phyloP scores from a whole-genome alignment of 768 basidiomycete genomes.

The Phanerodontia chrysosporium region DNA sequence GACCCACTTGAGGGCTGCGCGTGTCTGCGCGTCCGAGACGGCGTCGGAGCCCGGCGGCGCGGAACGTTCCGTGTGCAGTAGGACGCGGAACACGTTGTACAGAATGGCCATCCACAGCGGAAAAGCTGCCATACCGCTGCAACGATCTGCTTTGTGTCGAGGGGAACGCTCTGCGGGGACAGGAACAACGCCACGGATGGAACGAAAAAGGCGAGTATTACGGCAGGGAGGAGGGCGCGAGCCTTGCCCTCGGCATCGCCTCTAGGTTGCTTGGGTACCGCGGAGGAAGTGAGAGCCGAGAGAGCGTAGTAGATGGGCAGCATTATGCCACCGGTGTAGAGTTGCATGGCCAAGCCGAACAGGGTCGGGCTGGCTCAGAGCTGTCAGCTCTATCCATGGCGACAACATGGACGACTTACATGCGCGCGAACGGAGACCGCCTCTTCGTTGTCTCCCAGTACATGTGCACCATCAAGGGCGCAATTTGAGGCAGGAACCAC shows the following conservation, averaged over 20 bases:
- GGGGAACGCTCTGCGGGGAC: not conserved
- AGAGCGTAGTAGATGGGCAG: constrained; percentile 10
- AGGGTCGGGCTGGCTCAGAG: constrained; percentile 4
- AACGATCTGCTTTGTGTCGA: constrained; percentile 11
- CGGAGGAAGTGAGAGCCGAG: not conserved
- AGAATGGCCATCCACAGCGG: constrained; percentile 1
- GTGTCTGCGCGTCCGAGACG: not conserved
- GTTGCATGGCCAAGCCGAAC: constrained; percentile 2
- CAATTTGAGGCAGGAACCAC: constrained; percentile 11
- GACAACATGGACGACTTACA: not conserved
- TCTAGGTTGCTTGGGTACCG: not conserved
- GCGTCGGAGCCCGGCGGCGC: not conserved
- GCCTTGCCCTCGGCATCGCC: not conserved
- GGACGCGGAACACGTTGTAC: not conserved
- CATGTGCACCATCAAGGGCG: constrained; percentile 2
- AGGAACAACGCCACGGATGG: constrained; percentile 9
- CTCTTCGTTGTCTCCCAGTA: constrained; percentile 9
- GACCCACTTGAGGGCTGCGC: not conserved
- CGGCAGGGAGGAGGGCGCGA: constrained; percentile 1
- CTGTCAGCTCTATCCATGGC: not conserved
- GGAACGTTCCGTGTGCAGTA: not conserved
- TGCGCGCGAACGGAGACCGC: not conserved
- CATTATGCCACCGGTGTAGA: constrained; percentile 7
- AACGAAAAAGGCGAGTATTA: constrained; percentile 1
- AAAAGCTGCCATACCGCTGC: constrained; percentile 12